phyloP scores from a whole-genome alignment of 192 early-diverging fungal species.

The Helicostylum pulchrum region DNA sequence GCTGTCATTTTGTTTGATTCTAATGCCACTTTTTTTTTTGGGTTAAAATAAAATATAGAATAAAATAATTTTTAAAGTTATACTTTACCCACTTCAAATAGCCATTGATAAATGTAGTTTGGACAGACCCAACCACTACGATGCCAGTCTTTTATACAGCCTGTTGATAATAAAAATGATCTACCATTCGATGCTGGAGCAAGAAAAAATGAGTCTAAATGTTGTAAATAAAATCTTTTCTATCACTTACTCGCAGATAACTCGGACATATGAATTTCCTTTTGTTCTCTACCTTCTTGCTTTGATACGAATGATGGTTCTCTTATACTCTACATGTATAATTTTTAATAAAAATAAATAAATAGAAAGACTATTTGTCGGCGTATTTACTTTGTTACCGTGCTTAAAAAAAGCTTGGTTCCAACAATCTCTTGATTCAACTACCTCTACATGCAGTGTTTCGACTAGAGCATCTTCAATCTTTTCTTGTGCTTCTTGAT shows the following conservation, averaged over 20 bases:
- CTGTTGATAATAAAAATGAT: conserved; percentile 11
- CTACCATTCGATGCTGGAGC: conserved; percentile 5
- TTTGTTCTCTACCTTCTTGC: not conserved
- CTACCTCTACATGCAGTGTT: not conserved
- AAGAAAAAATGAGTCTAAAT: not conserved
- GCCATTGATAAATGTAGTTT: conserved; percentile 3
- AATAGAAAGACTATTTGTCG: not conserved
- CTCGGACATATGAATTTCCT: conserved; percentile 5
- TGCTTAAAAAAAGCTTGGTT: conserved; percentile 2
- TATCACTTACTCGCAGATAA: conserved; percentile 7
- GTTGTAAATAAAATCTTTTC: too few species aligned
- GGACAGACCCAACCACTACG: conserved; percentile 17
- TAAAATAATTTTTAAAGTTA: not conserved
- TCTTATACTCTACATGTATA: not conserved
- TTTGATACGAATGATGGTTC: not conserved
- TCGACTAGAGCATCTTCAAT: conserved; percentile 1
- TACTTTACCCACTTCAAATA: conserved; percentile 17
- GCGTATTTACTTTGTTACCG: not conserved
- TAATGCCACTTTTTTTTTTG: not conserved
- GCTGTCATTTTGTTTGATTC: conserved; percentile 11
- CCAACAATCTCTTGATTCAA: conserved; percentile 3
- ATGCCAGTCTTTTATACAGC: conserved; percentile 9
- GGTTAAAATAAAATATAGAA: not conserved
- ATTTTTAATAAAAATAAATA: not conserved
- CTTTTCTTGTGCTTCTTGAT: conserved; percentile 3